A percentile compares a stretch with the other conserved stretches of the same genome.
Evolutionary conservation across 2,329 filamentous ascomycete genomes (phyloP).

Genomic region (Alternaria dauci): DNA sequence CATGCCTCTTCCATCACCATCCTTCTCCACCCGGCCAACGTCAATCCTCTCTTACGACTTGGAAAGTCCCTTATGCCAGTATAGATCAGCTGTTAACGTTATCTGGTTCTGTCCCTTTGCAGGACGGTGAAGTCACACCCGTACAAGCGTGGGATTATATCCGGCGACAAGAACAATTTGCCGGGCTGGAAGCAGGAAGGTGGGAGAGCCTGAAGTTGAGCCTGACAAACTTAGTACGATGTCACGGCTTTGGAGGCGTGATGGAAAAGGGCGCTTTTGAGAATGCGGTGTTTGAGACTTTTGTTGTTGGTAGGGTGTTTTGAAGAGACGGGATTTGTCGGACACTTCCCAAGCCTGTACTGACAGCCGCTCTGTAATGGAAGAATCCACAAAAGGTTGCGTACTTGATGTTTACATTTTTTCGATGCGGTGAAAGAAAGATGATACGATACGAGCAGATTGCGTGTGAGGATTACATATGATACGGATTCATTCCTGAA

Average conservation of each 20-base stretch:
- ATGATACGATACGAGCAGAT: no score
- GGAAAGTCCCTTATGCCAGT: constrained; percentile 26
- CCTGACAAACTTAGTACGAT: constrained; percentile 38
- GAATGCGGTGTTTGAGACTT: constrained; percentile 22
- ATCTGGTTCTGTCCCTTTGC: constrained; percentile 26
- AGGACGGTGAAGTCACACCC: constrained; percentile 45
- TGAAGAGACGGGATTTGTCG: not conserved
- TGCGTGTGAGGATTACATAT: not conserved
- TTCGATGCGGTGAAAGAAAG: no score
- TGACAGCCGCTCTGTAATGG: no score
- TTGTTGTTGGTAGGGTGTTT: constrained; percentile 24
- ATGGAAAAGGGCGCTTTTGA: constrained; percentile 25
- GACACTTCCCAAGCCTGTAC: no score
- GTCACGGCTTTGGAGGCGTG: constrained; percentile 44
- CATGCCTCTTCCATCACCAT: constrained; percentile 36
- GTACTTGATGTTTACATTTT: no score
- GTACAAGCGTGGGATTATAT: constrained; percentile 52
- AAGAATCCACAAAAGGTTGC: no score
- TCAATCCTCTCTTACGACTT: constrained; percentile 9
- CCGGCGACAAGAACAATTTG: constrained; percentile 35
- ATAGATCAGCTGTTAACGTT: constrained; percentile 33
- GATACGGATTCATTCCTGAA: not conserved
- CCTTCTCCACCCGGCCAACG: constrained; percentile 15
- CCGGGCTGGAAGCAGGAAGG: constrained; percentile 22
- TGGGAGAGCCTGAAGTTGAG: constrained; percentile 21